Evolutionary conservation across 306 rosid species (phyloP).

Genomic region (Oemleria cerasiformis): DNA sequence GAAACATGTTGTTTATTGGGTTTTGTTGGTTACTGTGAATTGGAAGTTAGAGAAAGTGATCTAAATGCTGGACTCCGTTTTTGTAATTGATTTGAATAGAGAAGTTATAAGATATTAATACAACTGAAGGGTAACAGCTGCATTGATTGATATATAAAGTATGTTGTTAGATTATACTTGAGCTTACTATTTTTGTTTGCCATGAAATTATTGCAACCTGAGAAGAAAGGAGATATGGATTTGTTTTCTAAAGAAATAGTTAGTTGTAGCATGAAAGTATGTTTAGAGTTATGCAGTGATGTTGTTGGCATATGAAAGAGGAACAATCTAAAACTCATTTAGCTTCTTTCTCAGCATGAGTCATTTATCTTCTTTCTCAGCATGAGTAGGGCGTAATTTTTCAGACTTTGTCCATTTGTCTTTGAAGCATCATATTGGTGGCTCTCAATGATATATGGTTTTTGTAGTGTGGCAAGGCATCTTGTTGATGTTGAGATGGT

Average conservation of each 20-base stretch:
- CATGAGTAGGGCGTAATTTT: not conserved
- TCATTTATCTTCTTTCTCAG: not conserved
- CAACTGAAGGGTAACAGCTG: not conserved
- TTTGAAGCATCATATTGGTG: not conserved
- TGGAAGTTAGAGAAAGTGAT: not conserved
- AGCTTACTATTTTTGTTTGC: not conserved
- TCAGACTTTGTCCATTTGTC: too few species aligned
- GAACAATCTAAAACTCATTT: not conserved
- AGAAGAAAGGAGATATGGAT: not conserved
- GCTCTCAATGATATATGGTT: not conserved
- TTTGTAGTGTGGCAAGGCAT: constrained; percentile 1
- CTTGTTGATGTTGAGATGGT: not conserved
- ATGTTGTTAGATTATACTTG: not conserved
- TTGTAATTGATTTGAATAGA: not conserved
- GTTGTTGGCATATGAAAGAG: not conserved
- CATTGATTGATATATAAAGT: not conserved
- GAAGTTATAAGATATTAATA: not conserved
- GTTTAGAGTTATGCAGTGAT: not conserved
- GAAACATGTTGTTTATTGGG: not conserved
- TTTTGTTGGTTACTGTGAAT: not conserved
- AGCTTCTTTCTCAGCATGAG: not conserved
- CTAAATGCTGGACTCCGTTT: not conserved
- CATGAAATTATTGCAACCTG: not conserved
- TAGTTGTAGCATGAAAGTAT: not conserved
- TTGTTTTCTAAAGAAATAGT: not conserved